Evolutionary conservation across 1,284 basidiomycete species (phyloP).

Genomic region (Pyrrhoderma lamaoense): DNA sequence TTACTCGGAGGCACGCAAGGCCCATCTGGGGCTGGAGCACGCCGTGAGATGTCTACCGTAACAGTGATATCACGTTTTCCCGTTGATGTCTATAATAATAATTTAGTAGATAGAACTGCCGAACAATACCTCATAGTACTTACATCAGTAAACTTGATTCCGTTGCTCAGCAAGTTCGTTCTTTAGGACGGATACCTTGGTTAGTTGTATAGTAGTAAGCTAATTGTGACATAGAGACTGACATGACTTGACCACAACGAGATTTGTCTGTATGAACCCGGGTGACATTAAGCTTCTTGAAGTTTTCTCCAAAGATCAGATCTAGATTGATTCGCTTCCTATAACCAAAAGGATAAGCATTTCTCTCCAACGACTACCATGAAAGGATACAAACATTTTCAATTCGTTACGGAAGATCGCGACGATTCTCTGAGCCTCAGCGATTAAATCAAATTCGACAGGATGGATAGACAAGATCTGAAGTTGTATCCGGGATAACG

Average conservation of each 20-base stretch:
- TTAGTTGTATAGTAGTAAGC: too few species aligned
- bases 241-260: constrained; percentile 23
- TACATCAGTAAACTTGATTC: constrained; percentile 19
- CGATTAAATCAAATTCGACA: constrained; percentile 28
- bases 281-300: constrained; percentile 17
- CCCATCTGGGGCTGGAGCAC: constrained; percentile 17
- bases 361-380: not conserved
- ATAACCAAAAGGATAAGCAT: not conserved
- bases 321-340: constrained; percentile 24
- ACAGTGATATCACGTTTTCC: constrained; percentile 21
- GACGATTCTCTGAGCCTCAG: constrained; percentile 28
- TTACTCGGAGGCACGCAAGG: constrained; percentile 19
- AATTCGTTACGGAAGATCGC: constrained; percentile 33
- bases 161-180: constrained; percentile 25
- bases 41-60: constrained; percentile 22
- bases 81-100: constrained; percentile 13
- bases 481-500: constrained; percentile 34
- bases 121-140: not conserved
- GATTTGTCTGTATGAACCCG: constrained; percentile 22
- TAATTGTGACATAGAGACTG: not conserved
- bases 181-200: not conserved
- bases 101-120: not conserved
- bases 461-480: constrained; percentile 23
- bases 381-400: constrained; percentile 25
- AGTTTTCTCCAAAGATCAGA: constrained; percentile 21